These are phyloP conservation scores for Plasmodium knowlesi DNA, from an alignment of 169 alveolate species.

Conservation along the genomic window DNA sequence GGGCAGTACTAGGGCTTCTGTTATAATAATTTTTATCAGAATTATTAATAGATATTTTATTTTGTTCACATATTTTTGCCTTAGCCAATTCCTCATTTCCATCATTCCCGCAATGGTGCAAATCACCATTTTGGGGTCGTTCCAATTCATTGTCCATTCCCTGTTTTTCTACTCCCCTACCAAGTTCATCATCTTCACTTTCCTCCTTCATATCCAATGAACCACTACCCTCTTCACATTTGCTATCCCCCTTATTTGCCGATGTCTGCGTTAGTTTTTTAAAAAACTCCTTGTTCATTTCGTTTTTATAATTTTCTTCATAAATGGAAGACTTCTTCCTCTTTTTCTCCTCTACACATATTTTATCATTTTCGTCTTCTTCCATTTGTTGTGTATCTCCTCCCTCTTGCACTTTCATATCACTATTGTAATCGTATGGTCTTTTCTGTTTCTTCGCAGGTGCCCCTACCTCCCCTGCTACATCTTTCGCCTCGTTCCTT, in stretches of 20 bases:
- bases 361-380: constrained; percentile 10
- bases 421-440: not conserved
- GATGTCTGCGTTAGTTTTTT: constrained; percentile 10
- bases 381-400: not conserved
- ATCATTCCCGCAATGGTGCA: not conserved
- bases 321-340: constrained; percentile 4
- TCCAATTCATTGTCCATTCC: not conserved
- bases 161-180: not conserved
- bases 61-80: not conserved
- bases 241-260: not conserved
- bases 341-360: not conserved
- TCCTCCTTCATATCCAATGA: not conserved
- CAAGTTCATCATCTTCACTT: not conserved
- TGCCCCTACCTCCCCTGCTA: not conserved
- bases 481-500: not conserved
- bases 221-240: not conserved
- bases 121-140: not conserved
- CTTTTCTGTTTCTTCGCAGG: not conserved
- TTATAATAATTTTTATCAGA: not conserved
- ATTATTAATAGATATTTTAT: not conserved
- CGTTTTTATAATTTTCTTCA: constrained; percentile 24
- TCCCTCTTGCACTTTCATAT: not conserved
- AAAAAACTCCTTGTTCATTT: not conserved
- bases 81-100: not conserved
- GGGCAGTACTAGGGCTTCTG: not conserved